Base-by-base conservation (phyloP, 75 land plant genomes). In the Cupressus sempervirens region DNA sequence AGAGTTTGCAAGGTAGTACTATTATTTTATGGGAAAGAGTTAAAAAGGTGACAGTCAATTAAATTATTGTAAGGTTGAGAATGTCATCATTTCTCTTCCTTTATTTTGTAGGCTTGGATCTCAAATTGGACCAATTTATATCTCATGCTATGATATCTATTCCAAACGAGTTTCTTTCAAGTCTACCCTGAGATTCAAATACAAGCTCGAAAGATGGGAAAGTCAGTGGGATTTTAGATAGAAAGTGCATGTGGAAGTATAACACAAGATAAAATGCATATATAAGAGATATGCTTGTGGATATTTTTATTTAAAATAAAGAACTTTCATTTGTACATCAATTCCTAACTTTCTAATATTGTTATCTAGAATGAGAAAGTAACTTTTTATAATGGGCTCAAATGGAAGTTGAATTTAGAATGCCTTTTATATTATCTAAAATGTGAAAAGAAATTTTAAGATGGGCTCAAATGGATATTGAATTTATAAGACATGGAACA, bases 71-170 rank as follows among this genome's bases (percentile, higher is more conserved):
- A 8, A 35, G 73, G 11, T 30, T 29, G 34, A 70, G 12, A 20
- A 70, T 20, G 65, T 20, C 5, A 5, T 58, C 11, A 30, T 73
- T 75, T 36, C 23, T 13, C 53, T 84, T 34, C 23, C n/a, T 43
- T 1, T 77, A n/a, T n/a, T 48, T n/a, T 56, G 77, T 88, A 93
- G 94, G 86, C 85, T 89, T 43, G 95, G 93, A 23, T 82, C 83
- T 30, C 84, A 70, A 52, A 83, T 86, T 72, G 92, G 84, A 58
- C 85, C 86, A 9, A 52, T 93, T 29, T 86, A 74, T 56, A 29
- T 93, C 9, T 86, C 83, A 38, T 90, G 91, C 56, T 88, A 56
- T 84, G 95, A 93, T 88, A 54, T 45, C 2, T 92, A 89, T 82
- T 70, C 68, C 11, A 92, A 93, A 74, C 84, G 56, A 30, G 85